These are phyloP conservation scores for Komagataella pastoris DNA, from an alignment of 805 yeast genomes.

Conservation along the genomic window DNA sequence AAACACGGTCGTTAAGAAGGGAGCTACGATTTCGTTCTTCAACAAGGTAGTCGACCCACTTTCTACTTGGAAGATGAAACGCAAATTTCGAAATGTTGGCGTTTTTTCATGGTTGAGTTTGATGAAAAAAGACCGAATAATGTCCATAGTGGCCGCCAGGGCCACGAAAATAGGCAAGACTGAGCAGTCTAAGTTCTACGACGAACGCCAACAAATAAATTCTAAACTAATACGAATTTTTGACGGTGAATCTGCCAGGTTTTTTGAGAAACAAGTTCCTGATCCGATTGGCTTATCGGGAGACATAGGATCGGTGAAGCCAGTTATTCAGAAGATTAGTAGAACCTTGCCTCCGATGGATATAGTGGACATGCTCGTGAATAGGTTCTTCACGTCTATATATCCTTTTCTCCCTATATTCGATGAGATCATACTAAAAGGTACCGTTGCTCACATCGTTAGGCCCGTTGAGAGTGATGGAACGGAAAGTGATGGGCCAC, in stretches of 20 bases:
- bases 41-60: background rate
- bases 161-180: constrained; percentile 2
- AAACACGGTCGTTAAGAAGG: background rate
- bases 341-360: constrained; percentile 14
- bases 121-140: constrained; percentile 1
- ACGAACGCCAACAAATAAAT: background rate
- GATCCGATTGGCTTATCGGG: constrained; percentile 1
- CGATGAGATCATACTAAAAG: constrained; percentile 24
- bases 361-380: constrained; percentile 22
- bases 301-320: constrained; percentile 4
- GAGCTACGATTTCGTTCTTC: background rate
- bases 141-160: constrained; percentile 5
- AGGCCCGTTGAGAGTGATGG: background rate
- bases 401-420: constrained; percentile 35
- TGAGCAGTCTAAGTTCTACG: background rate
- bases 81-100: background rate
- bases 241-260: constrained; percentile 2
- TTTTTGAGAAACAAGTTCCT: background rate
- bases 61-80: background rate
- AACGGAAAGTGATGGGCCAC: constrained; percentile 1
- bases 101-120: constrained; percentile 1
- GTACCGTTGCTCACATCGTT: constrained; percentile 20
- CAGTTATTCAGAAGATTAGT: constrained; percentile 1
- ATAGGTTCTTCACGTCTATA: constrained; percentile 22
- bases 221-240: background rate